phyloP scores from a whole-genome alignment of 2,329 filamentous ascomycete species.

The Ceratocystis papillata region DNA sequence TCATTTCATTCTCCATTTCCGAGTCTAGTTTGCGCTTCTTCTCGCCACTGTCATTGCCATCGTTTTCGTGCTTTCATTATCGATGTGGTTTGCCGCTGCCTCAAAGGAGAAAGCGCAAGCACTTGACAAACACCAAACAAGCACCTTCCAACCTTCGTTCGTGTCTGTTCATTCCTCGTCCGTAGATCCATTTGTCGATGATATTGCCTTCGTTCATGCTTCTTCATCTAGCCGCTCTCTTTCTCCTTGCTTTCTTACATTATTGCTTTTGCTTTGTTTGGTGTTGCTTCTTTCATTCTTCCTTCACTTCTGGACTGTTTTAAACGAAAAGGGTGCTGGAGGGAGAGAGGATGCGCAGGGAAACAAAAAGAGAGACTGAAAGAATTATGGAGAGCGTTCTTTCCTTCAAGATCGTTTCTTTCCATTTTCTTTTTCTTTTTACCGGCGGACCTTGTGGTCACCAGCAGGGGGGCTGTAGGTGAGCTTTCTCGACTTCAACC shows the following conservation, averaged over 20 bases:
- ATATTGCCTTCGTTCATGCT: background rate
- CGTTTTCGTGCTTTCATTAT: no score
- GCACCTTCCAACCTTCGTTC: no score
- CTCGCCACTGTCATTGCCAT: background rate
- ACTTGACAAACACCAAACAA: no score
- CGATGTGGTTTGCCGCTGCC: background rate
- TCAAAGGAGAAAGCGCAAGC: background rate
- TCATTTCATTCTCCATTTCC: background rate
- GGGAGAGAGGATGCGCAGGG: conserved; percentile 20
- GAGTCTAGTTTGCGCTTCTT: background rate
- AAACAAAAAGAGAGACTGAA: background rate
- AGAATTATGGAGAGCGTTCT: background rate
- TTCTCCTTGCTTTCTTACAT: background rate
- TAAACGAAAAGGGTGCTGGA: conserved; percentile 24
- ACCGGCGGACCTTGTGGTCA: conserved; percentile 40
- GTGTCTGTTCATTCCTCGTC: no score
- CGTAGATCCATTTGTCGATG: background rate
- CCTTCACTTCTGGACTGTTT: background rate
- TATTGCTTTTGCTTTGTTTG: background rate
- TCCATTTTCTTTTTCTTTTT: conserved; percentile 28
- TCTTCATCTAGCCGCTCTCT: background rate
- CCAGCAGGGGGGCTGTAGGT: conserved; percentile 67
- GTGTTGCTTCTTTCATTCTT: background rate
- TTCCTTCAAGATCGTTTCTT: background rate
- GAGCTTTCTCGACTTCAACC: conserved; percentile 91